These are phyloP conservation scores for Angophora floribunda DNA, from an alignment of 345 rosid genomes.

Conservation along the genomic window DNA sequence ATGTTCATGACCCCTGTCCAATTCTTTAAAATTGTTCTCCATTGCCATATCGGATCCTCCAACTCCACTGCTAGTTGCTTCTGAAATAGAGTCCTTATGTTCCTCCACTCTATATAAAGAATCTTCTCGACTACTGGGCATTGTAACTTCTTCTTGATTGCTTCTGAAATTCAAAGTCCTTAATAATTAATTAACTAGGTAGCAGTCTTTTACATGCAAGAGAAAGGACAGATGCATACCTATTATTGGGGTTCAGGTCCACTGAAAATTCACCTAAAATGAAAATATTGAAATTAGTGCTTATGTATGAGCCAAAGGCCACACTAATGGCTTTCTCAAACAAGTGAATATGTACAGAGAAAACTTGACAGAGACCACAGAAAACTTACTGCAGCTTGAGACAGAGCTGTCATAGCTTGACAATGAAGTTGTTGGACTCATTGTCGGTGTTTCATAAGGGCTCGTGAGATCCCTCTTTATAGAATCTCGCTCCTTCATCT, in stretches of 20 bases:
- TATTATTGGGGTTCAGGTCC: conserved; percentile 39
- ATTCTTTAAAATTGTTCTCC: conserved; percentile 10
- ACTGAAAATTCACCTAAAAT: conserved; percentile 67
- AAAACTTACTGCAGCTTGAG: conserved; percentile 54
- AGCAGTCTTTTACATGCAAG: neutral
- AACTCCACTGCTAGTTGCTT: conserved; percentile 13
- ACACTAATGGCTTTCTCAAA: neutral
- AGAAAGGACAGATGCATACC: conserved; percentile 24
- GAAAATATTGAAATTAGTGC: neutral
- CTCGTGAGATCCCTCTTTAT: conserved; percentile 10
- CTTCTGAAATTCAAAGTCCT: conserved; percentile 19
- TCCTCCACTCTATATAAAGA: neutral
- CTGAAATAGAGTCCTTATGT: neutral
- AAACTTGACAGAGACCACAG: neutral
- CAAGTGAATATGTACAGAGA: neutral
- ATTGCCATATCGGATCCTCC: conserved; percentile 18
- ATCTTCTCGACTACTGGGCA: conserved; percentile 22
- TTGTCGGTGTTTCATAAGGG: conserved; percentile 23
- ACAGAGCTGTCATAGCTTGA: conserved; percentile 52
- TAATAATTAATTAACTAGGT: neutral
- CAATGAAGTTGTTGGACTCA: conserved; percentile 52
- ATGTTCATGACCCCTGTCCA: conserved; percentile 7
- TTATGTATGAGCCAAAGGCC: neutral
- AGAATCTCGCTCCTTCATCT: conserved; percentile 22
- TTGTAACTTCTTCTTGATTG: conserved; percentile 38